Evolutionary conservation across 352 stramenopile species (phyloP).

Genomic region (Pythium volutum): DNA sequence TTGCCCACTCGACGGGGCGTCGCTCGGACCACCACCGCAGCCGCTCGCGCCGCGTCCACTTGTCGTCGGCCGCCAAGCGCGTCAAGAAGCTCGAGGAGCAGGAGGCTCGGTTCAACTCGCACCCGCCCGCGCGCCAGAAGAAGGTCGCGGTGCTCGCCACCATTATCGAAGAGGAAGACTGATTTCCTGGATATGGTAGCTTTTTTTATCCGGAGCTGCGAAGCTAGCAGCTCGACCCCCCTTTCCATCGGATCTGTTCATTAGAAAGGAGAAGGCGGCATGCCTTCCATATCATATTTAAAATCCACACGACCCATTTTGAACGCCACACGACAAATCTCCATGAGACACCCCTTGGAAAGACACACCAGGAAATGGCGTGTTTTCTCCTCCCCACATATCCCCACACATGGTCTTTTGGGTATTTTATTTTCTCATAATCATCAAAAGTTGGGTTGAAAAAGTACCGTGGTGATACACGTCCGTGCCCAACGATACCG

Average conservation of each 20-base stretch:
- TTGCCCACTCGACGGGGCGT: slow-evolving; percentile 36
- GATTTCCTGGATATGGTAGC: neutral
- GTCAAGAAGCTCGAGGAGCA: slow-evolving; percentile 82
- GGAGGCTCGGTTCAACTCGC: slow-evolving; percentile 60
- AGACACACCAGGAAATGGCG: too few relatives aligned
- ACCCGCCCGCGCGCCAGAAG: slow-evolving; percentile 29
- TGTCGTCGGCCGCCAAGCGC: slow-evolving; percentile 79
- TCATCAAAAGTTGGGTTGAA: too few relatives aligned
- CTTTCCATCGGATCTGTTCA: slow-evolving; percentile 10
- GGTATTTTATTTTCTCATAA: too few relatives aligned
- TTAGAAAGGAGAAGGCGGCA: slow-evolving; percentile 1
- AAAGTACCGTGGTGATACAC: too few relatives aligned
- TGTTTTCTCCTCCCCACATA: too few relatives aligned
- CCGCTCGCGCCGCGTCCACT: slow-evolving; percentile 57
- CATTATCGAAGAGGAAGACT: slow-evolving; percentile 33
- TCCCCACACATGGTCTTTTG: too few relatives aligned
- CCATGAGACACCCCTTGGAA: neutral
- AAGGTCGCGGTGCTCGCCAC: slow-evolving; percentile 35
- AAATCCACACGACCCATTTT: slow-evolving; percentile 1
- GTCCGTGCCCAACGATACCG: too few relatives aligned
- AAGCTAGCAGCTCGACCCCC: neutral
- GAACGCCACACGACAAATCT: neutral
- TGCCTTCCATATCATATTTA: slow-evolving; percentile 10
- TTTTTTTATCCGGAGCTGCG: slow-evolving; percentile 5
- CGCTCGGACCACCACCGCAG: slow-evolving; percentile 44